A percentile compares a stretch with the other conserved stretches of the same genome.
Evolutionary conservation across 2,329 filamentous ascomycete species (phyloP).

Genomic region (Cryoendolithus antarcticus): DNA sequence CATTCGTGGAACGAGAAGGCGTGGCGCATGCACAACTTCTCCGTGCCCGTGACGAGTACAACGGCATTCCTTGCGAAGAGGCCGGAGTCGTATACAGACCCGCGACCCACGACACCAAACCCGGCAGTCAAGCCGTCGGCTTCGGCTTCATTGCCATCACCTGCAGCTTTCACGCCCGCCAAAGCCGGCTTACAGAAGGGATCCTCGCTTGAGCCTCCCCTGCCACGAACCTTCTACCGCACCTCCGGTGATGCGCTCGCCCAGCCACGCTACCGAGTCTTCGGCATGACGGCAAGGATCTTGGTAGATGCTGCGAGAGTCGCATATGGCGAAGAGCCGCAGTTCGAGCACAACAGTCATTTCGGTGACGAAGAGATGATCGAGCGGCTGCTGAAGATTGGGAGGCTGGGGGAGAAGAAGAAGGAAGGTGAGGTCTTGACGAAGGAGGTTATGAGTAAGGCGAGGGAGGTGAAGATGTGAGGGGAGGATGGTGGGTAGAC

Average conservation of each 20-base stretch:
- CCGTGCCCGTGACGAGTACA: slow-evolving; percentile 66
- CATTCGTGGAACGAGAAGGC: slow-evolving; percentile 60
- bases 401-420: slow-evolving; percentile 41
- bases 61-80: slow-evolving; percentile 36
- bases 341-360: slow-evolving; percentile 62
- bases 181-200: slow-evolving; percentile 2
- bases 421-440: slow-evolving; percentile 36
- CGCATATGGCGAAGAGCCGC: slow-evolving; percentile 70
- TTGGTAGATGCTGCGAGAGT: slow-evolving; percentile 77
- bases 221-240: slow-evolving; percentile 17
- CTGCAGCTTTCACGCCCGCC: neutral
- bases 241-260: slow-evolving; percentile 16
- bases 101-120: slow-evolving; percentile 6
- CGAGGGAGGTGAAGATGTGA: slow-evolving; percentile 21
- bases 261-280: slow-evolving; percentile 57
- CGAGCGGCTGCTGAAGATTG: slow-evolving; percentile 40
- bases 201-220: slow-evolving; percentile 15
- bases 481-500: no score
- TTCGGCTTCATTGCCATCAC: neutral
- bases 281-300: slow-evolving; percentile 89
- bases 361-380: slow-evolving; percentile 59
- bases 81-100: slow-evolving; percentile 11
- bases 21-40: slow-evolving; percentile 90
- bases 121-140: neutral
- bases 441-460: slow-evolving; percentile 24